A percentile compares a stretch with the other conserved stretches of the same genome.
phyloP scores from a whole-genome alignment of 108 stramenopile species.

The Skeletonema menzelii region DNA sequence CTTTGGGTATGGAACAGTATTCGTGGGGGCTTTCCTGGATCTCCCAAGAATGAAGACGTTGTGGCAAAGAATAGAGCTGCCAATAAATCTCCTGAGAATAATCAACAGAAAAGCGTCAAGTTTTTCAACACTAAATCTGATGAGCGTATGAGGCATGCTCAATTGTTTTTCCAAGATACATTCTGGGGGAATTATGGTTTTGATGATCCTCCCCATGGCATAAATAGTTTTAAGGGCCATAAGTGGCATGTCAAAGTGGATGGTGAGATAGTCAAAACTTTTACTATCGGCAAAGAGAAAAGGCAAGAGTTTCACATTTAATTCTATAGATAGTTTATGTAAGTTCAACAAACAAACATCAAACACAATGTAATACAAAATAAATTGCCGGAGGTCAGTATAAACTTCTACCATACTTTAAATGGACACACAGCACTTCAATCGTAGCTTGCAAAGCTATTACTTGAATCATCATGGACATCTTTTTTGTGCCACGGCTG shows the following conservation, averaged over 20 bases:
- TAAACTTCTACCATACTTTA: too few species aligned
- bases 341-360: neutral
- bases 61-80: constrained; percentile 37
- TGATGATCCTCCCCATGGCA: constrained; percentile 53
- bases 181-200: constrained; percentile 76
- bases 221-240: constrained; percentile 82
- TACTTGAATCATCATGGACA: neutral
- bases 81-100: constrained; percentile 10
- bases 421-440: too few species aligned
- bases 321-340: neutral
- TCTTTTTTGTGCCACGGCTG: constrained; percentile 6
- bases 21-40: constrained; percentile 48
- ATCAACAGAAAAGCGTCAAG: constrained; percentile 41
- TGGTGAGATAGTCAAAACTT: constrained; percentile 57
- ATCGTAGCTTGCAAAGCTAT: neutral
- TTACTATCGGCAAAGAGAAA: constrained; percentile 48
- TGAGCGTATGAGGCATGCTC: constrained; percentile 49
- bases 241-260: constrained; percentile 77
- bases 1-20: constrained; percentile 66
- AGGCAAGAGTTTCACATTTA: neutral
- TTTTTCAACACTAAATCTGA: constrained; percentile 70
- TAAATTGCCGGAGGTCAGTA: too few species aligned
- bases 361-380: too few species aligned
- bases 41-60: constrained; percentile 61
- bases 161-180: constrained; percentile 67